Percentiles rank a stretch among this genome's conserved stretches.
Evolutionary conservation across 331 rosid genomes (phyloP).

Genomic region (Quercus lobata): DNA sequence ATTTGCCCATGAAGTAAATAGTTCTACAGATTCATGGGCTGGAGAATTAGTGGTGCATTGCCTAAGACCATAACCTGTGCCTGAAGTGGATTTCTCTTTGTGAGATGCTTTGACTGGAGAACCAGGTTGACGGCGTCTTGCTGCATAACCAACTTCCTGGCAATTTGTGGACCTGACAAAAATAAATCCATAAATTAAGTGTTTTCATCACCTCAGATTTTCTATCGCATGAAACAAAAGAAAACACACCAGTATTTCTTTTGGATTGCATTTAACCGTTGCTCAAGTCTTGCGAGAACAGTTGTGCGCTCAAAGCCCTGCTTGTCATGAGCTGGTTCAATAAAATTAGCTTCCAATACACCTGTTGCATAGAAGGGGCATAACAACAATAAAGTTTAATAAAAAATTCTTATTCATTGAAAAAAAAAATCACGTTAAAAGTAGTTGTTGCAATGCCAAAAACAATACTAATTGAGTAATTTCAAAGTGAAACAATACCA

Average conservation of each 20-base stretch:
- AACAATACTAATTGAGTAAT: background rate
- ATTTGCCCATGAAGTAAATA: background rate
- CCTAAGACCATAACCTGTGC: constrained; percentile 25
- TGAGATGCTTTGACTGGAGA: background rate
- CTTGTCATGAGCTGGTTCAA: constrained; percentile 52
- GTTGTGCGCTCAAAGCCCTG: constrained; percentile 39
- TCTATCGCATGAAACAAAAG: background rate
- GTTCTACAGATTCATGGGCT: background rate
- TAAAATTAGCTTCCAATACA: constrained; percentile 46
- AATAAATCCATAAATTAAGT: background rate
- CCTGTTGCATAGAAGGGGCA: constrained; percentile 18
- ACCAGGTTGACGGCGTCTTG: constrained; percentile 12
- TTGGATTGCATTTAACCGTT: constrained; percentile 17
- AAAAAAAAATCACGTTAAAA: background rate
- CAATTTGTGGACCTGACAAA: constrained; percentile 27
- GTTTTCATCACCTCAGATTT: background rate
- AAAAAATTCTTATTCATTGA: too few relatives aligned
- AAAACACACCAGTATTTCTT: constrained; percentile 27
- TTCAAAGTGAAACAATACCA: constrained; percentile 18
- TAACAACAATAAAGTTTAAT: background rate
- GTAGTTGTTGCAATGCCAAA: background rate
- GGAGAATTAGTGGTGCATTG: background rate
- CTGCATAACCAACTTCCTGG: constrained; percentile 34
- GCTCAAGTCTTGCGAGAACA: constrained; percentile 38
- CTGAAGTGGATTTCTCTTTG: background rate